Conservation (phyloP, 2,329 filamentous ascomycete genomes). For the Aspergillus alliaceus region DNA sequence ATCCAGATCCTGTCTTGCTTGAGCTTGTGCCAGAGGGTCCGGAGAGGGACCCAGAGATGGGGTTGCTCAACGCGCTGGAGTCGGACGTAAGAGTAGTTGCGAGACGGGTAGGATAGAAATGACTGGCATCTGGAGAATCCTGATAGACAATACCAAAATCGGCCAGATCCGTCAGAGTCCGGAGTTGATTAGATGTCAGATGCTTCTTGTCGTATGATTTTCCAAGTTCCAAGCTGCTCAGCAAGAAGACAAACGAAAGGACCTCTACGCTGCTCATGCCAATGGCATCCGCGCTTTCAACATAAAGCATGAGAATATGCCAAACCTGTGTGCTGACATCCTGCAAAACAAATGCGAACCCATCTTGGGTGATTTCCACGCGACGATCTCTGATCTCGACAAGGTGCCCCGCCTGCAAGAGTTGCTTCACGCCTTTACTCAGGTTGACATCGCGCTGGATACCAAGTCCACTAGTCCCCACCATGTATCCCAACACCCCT, state of each 20-base stretch:
- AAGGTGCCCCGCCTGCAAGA: conserved; percentile 77
- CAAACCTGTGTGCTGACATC: conserved; percentile 97
- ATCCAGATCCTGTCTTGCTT: conserved; percentile 55
- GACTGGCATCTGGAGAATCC: conserved; percentile 44
- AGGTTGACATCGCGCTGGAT: conserved; percentile 53
- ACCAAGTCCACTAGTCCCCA: conserved; percentile 56
- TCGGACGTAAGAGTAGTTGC: conserved; percentile 87
- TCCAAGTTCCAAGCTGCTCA: conserved; percentile 89
- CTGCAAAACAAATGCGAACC: conserved; percentile 92
- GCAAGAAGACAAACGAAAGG: conserved; percentile 91
- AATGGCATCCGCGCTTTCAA: conserved; percentile 75
- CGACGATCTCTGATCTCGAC: conserved; percentile 62
- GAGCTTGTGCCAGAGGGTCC: conserved; percentile 33
- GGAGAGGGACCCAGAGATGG: conserved; percentile 64
- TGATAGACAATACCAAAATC: conserved; percentile 91
- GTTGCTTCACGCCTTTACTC: conserved; percentile 77
- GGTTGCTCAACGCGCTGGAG: conserved; percentile 70
- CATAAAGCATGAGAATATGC: conserved; percentile 90
- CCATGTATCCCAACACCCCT: conserved; percentile 91
- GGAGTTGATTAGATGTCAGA: conserved; percentile 75
- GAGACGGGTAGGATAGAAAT: conserved; percentile 86
- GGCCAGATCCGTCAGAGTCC: conserved; percentile 86
- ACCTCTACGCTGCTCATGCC: conserved; percentile 89
- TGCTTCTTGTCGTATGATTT: conserved; percentile 85
- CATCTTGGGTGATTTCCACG: conserved; percentile 82